Conservation (phyloP, 208 protist genomes). For the Wallacemonas sp. region DNA sequence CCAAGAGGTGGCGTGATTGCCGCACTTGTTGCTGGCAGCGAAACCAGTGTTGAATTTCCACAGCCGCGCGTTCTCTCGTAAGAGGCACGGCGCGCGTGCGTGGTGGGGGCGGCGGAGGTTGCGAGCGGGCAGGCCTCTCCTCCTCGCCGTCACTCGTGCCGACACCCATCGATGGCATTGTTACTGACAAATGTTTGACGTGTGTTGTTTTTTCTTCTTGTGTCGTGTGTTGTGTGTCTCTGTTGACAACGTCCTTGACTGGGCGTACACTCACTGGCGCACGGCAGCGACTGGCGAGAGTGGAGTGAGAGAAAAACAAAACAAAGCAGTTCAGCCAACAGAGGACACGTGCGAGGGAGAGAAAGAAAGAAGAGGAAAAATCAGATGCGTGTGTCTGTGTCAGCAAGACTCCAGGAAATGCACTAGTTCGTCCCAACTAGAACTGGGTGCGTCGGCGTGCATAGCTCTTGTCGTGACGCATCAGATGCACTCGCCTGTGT, state of each 20-base stretch:
- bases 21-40: constrained; percentile 8
- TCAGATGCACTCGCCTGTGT: too few species aligned
- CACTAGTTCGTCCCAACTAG: too few species aligned
- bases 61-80: not conserved
- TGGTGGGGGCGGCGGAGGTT: too few species aligned
- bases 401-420: too few species aligned
- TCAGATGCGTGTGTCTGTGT: too few species aligned
- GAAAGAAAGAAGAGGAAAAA: not conserved
- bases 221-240: not conserved
- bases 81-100: not conserved
- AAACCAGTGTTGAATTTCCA: constrained; percentile 35
- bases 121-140: too few species aligned
- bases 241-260: not conserved
- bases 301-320: constrained; percentile 9
- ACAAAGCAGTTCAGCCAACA: too few species aligned
- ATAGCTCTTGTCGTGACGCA: too few species aligned
- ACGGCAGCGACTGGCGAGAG: not conserved
- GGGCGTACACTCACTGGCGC: not conserved
- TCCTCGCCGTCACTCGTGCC: constrained; percentile 1
- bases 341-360: constrained; percentile 15
- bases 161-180: constrained; percentile 13
- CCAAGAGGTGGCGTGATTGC: constrained; percentile 23
- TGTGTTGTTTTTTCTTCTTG: constrained; percentile 1
- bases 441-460: too few species aligned
- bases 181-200: too few species aligned